A percentile compares a stretch with the other conserved stretches of the same genome.
Evolutionary conservation across 768 basidiomycete species (phyloP).

Genomic region (Collybia sp.): DNA sequence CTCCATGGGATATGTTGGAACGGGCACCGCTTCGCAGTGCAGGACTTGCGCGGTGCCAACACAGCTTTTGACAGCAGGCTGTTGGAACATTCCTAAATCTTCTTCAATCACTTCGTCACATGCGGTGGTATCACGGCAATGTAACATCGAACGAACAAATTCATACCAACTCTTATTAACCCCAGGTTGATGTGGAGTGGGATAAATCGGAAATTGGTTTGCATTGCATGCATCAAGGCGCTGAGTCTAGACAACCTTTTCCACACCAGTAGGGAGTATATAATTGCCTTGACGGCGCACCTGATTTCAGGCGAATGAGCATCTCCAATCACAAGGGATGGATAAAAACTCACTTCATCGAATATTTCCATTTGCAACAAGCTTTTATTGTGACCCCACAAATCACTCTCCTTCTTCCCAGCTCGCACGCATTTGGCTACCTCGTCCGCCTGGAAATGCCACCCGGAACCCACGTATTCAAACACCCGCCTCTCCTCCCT

Average conservation of each 20-base stretch:
- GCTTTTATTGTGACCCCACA: constrained; percentile 81
- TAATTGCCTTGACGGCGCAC: constrained; percentile 12
- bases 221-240: too few species aligned
- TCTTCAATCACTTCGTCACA: too few species aligned
- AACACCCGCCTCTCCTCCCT: constrained; percentile 57
- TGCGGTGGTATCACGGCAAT: too few species aligned
- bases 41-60: too few species aligned
- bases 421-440: constrained; percentile 74
- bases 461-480: constrained; percentile 64
- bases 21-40: too few species aligned
- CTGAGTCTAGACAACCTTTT: constrained; percentile 6
- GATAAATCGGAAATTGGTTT: too few species aligned
- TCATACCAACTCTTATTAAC: too few species aligned
- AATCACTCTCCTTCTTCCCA: constrained; percentile 65
- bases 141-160: too few species aligned
- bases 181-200: too few species aligned
- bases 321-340: neutral
- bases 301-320: neutral
- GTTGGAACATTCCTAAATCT: too few species aligned
- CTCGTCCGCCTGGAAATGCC: constrained; percentile 87
- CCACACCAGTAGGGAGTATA: constrained; percentile 10
- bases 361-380: constrained; percentile 80
- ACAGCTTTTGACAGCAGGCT: too few species aligned
- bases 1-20: too few species aligned
- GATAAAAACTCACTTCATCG: constrained; percentile 55